Percentiles rank a stretch among this genome's conserved stretches.
These are phyloP conservation scores for Trichoderma pleuroti DNA, from an alignment of 2,329 filamentous ascomycete species.

Conservation along the genomic window DNA sequence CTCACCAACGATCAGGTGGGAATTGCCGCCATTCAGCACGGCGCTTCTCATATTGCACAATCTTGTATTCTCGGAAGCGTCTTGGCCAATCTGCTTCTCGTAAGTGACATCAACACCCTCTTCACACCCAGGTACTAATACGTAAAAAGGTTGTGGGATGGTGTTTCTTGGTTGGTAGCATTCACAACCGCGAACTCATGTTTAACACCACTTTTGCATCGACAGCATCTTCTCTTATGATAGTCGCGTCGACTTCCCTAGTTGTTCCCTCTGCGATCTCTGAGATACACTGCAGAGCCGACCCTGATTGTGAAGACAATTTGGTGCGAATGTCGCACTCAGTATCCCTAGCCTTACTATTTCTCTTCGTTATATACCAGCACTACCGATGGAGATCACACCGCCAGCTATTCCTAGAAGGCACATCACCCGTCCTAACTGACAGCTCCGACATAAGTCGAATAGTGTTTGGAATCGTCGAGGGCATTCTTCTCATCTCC, in stretches of 20 bases:
- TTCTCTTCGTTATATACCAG: constrained; percentile 14
- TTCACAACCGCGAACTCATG: not conserved
- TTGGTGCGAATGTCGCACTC: constrained; percentile 9
- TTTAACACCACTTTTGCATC: constrained; percentile 8
- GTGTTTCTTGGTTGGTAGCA: constrained; percentile 13
- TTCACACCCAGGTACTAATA: not conserved
- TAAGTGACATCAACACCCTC: not conserved
- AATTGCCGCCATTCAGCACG: constrained; percentile 8
- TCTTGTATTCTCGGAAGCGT: constrained; percentile 9
- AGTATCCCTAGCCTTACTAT: constrained; percentile 1
- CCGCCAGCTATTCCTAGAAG: constrained; percentile 1
- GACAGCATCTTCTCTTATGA: constrained; percentile 17
- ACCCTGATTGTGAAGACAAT: not conserved
- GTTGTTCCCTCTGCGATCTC: constrained; percentile 14
- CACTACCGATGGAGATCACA: constrained; percentile 15
- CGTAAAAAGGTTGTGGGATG: constrained; percentile 1
- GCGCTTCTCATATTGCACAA: constrained; percentile 7
- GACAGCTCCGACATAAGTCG: not conserved
- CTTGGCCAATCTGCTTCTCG: constrained; percentile 16
- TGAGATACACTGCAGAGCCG: not conserved
- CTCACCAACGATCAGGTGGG: not conserved
- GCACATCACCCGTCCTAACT: not conserved
- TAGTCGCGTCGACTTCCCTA: constrained; percentile 6
- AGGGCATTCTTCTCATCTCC: not conserved
- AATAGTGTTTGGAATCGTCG: not conserved